Percentiles rank a stretch among this genome's conserved stretches.
phyloP scores from a whole-genome alignment of 2,329 filamentous ascomycete species.

The Alternaria metachromatica region DNA sequence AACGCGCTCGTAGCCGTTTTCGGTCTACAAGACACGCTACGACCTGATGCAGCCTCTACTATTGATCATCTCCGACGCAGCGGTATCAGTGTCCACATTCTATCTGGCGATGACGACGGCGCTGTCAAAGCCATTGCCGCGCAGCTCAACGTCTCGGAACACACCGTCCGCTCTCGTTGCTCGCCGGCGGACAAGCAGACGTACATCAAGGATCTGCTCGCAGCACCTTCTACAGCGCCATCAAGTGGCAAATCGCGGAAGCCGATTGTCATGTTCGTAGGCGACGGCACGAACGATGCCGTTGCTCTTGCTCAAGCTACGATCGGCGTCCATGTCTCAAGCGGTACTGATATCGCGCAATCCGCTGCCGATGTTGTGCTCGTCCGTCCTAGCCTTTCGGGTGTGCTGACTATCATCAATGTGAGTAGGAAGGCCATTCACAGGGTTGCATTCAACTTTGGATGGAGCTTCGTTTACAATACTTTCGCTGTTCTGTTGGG shows the following conservation, averaged over 20 bases:
- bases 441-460: constrained; percentile 69
- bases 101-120: constrained; percentile 63
- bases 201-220: constrained; percentile 54
- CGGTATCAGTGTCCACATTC: constrained; percentile 59
- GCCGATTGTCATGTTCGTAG: constrained; percentile 68
- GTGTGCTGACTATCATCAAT: constrained; percentile 64
- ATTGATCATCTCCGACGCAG: constrained; percentile 58
- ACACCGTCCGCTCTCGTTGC: constrained; percentile 55
- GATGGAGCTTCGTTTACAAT: constrained; percentile 75
- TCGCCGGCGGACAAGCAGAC: constrained; percentile 62
- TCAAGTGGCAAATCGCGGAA: background rate
- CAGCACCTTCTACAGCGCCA: background rate
- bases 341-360: constrained; percentile 66
- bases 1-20: constrained; percentile 54
- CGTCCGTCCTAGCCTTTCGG: constrained; percentile 54
- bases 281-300: constrained; percentile 85
- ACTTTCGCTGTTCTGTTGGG: constrained; percentile 70
- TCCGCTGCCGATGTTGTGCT: constrained; percentile 74
- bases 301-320: constrained; percentile 72
- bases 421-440: constrained; percentile 54
- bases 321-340: constrained; percentile 73
- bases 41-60: constrained; percentile 59
- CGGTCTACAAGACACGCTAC: constrained; percentile 57
- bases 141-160: constrained; percentile 40
- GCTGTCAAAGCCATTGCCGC: constrained; percentile 57